phyloP scores from a whole-genome alignment of 148 eudicot species.

The Polygonum maritimum region DNA sequence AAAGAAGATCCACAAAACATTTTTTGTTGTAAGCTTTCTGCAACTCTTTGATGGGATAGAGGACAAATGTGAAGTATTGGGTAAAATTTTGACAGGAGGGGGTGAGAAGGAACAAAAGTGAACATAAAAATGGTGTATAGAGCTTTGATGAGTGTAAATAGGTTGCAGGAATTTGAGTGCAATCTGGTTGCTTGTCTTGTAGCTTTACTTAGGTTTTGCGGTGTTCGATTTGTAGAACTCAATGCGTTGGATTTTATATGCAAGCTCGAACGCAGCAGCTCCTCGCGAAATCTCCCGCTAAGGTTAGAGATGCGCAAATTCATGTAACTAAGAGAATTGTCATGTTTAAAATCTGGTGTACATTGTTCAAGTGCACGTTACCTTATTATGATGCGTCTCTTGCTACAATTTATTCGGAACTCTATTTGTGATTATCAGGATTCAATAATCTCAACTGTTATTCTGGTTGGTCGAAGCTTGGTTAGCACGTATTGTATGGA shows the following conservation, averaged over 20 bases:
- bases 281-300: not conserved
- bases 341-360: not conserved
- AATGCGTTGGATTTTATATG: not conserved
- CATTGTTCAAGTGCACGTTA: not conserved
- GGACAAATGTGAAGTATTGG: not conserved
- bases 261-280: not conserved
- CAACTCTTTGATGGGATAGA: not conserved
- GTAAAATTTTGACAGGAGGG: not conserved
- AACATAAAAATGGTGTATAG: not conserved
- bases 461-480: too few relatives aligned
- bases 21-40: not conserved
- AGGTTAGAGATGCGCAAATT: not conserved
- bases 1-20: not conserved
- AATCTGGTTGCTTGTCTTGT: constrained; percentile 1
- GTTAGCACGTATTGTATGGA: too few relatives aligned
- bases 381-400: too few relatives aligned
- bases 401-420: too few relatives aligned
- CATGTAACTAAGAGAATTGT: not conserved
- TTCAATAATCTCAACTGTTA: too few relatives aligned
- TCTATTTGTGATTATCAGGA: too few relatives aligned
- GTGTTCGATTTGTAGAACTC: not conserved
- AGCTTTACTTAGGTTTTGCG: not conserved
- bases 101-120: not conserved
- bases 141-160: constrained; percentile 1
- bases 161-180: not conserved